phyloP scores from a whole-genome alignment of 495 filamentous ascomycete genomes.

The Gamarada debralockiae region DNA sequence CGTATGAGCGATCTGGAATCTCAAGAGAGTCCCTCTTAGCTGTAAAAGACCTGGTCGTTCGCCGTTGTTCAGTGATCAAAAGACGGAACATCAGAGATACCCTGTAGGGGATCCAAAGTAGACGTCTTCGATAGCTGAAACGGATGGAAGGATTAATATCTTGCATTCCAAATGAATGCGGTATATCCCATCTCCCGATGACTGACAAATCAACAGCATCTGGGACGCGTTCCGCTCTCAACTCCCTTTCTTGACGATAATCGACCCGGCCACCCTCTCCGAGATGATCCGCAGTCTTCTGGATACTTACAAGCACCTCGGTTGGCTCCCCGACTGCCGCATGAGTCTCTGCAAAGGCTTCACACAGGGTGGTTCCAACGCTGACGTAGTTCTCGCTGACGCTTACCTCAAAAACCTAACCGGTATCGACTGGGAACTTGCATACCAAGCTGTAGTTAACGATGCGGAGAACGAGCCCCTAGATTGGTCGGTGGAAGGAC shows the following conservation, averaged over 20 bases:
- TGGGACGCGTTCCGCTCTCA: conserved; percentile 73
- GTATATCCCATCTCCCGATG: background rate
- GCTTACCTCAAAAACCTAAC: conserved; percentile 54
- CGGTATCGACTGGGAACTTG: conserved; percentile 71
- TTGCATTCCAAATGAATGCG: no score
- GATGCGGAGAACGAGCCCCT: conserved; percentile 45
- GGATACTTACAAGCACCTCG: conserved; percentile 59
- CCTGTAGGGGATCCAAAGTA: no score
- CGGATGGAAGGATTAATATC: background rate
- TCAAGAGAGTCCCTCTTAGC: no score
- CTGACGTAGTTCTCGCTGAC: conserved; percentile 60
- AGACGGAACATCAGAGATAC: no score
- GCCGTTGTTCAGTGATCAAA: no score
- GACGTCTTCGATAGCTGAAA: no score
- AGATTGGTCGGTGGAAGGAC: conserved; percentile 69
- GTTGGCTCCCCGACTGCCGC: conserved; percentile 22
- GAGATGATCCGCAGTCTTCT: conserved; percentile 66
- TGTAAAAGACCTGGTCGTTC: no score
- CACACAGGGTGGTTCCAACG: conserved; percentile 76
- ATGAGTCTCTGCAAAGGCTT: conserved; percentile 63
- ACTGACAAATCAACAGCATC: conserved; percentile 54
- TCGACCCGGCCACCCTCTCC: conserved; percentile 60
- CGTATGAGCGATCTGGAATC: no score
- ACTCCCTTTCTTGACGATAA: conserved; percentile 64
- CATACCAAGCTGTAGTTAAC: conserved; percentile 66